A percentile compares a stretch with the other conserved stretches of the same genome.
Conservation (phyloP, 345 rosid genomes). For the Combretum micranthum region DNA sequence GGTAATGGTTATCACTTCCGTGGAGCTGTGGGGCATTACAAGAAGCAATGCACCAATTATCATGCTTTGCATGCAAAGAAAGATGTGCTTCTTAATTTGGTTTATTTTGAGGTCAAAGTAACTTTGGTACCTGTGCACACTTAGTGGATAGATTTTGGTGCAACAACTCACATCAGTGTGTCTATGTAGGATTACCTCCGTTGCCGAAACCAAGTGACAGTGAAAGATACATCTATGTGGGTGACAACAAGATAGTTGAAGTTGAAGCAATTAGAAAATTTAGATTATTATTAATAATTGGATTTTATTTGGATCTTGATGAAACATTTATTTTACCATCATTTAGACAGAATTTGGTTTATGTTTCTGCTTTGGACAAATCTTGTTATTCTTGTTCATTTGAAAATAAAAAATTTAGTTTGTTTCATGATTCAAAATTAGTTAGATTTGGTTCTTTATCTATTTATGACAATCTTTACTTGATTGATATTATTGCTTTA, state of each 20-base stretch:
- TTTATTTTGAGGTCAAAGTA: no score
- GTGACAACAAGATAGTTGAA: background rate
- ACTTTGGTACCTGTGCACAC: no score
- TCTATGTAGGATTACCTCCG: no score
- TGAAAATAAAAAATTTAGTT: constrained; percentile 1
- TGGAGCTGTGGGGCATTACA: no score
- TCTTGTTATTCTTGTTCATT: constrained; percentile 1
- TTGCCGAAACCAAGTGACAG: no score
- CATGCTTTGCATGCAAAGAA: no score
- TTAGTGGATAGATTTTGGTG: no score
- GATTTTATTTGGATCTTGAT: background rate
- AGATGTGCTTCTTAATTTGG: no score
- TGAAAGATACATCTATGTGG: background rate
- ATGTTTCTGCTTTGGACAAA: constrained; percentile 8
- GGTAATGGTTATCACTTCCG: no score
- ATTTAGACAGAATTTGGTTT: background rate
- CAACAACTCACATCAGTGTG: no score
- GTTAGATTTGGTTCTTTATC: background rate
- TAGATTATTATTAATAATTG: background rate
- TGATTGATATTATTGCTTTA: constrained; percentile 10
- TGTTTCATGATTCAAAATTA: background rate
- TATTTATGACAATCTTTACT: constrained; percentile 4
- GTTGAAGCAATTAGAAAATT: background rate
- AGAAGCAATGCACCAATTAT: no score
- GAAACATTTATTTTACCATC: background rate